Percentiles rank a stretch among this genome's conserved stretches.
Evolutionary conservation across 2,329 filamentous ascomycete species (phyloP).

Genomic region (Coleophoma cylindrospora): DNA sequence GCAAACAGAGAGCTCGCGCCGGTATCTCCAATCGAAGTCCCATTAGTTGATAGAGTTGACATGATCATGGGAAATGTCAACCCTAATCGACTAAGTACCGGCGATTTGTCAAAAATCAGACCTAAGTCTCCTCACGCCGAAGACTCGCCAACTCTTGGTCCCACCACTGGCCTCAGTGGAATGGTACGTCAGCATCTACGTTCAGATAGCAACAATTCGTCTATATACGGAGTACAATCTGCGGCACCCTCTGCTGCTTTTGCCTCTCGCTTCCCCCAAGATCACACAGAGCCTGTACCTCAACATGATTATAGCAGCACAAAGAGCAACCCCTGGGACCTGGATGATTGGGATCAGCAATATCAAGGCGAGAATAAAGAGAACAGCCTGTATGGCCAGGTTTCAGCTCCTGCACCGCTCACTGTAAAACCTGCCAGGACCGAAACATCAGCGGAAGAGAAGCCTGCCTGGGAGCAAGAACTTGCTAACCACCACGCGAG

Average conservation of each 20-base stretch:
- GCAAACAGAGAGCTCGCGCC: slow-evolving; percentile 12
- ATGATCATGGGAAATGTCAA: background rate
- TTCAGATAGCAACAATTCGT: slow-evolving; percentile 75
- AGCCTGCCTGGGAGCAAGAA: slow-evolving; percentile 23
- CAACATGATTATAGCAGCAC: slow-evolving; percentile 27
- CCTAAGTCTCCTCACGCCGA: slow-evolving; percentile 7
- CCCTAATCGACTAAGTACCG: background rate
- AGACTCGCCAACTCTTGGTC: slow-evolving; percentile 79
- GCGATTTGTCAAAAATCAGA: background rate
- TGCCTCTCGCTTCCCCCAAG: slow-evolving; percentile 32
- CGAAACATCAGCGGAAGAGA: slow-evolving; percentile 6
- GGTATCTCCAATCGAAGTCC: background rate
- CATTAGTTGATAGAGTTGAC: too few relatives aligned
- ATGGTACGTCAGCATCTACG: slow-evolving; percentile 83
- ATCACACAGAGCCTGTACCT: slow-evolving; percentile 23
- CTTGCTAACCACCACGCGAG: slow-evolving; percentile 34
- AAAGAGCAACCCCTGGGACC: slow-evolving; percentile 40
- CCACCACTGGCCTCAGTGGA: slow-evolving; percentile 66
- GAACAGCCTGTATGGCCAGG: slow-evolving; percentile 7
- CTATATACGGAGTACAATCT: slow-evolving; percentile 52
- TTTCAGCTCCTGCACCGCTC: slow-evolving; percentile 7
- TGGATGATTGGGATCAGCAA: slow-evolving; percentile 22
- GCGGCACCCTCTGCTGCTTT: slow-evolving; percentile 34
- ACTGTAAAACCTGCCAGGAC: slow-evolving; percentile 9
- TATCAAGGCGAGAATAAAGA: slow-evolving; percentile 11